A percentile compares a stretch with the other conserved stretches of the same genome.
phyloP scores from a whole-genome alignment of 2,329 filamentous ascomycete genomes.

The Penicillium sp. region DNA sequence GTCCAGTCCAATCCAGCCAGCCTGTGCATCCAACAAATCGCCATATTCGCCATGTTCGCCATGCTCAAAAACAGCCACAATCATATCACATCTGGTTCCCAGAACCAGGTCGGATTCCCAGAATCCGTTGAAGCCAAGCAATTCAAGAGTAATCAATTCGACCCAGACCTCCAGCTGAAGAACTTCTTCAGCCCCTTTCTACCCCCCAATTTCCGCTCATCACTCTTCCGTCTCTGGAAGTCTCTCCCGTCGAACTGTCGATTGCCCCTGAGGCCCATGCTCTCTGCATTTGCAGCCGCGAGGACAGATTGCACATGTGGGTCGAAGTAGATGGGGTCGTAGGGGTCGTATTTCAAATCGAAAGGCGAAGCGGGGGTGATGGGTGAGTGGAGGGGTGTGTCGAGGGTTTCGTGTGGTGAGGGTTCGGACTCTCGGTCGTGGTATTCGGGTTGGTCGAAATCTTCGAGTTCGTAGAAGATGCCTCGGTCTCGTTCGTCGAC shows the following conservation, averaged over 20 bases:
- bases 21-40: not conserved
- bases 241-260: not conserved
- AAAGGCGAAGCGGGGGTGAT: not conserved
- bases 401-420: not conserved
- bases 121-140: constrained; percentile 1
- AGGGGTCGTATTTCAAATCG: constrained; percentile 16
- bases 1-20: constrained; percentile 2
- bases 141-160: constrained; percentile 1
- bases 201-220: constrained; percentile 17
- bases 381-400: constrained; percentile 4
- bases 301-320: constrained; percentile 28
- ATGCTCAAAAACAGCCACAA: not conserved
- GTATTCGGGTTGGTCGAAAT: not conserved
- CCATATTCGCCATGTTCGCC: not conserved
- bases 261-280: constrained; percentile 23
- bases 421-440: constrained; percentile 1
- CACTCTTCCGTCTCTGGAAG: not conserved
- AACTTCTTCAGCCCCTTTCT: constrained; percentile 22
- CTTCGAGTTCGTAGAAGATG: constrained; percentile 17
- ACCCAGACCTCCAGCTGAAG: constrained; percentile 26
- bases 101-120: not conserved
- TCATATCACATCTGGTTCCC: not conserved
- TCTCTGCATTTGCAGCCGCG: constrained; percentile 27
- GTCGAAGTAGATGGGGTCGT: constrained; percentile 24
- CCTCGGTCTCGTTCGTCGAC: constrained; percentile 29